These are phyloP conservation scores for Zanthoxylum bungeanum DNA, from an alignment of 345 rosid species.

Conservation along the genomic window DNA sequence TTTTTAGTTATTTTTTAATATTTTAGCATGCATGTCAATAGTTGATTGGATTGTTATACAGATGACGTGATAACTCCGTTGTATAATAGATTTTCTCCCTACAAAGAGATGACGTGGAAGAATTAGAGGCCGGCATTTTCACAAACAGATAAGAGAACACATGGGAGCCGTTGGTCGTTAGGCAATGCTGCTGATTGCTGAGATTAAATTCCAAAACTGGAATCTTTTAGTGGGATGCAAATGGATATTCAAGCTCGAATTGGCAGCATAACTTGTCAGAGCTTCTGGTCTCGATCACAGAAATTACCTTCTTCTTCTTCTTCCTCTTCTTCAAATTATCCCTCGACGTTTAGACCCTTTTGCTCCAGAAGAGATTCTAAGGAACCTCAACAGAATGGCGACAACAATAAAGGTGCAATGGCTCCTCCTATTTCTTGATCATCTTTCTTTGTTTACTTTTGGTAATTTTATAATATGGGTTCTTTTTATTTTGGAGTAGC, in stretches of 20 bases:
- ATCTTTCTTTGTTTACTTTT: neutral
- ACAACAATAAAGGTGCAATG: constrained; percentile 24
- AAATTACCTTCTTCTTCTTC: constrained; percentile 8
- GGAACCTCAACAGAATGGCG: constrained; percentile 36
- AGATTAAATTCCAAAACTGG: neutral
- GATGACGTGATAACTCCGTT: too few relatives aligned
- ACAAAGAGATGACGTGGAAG: constrained; percentile 15
- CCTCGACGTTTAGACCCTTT: constrained; percentile 25
- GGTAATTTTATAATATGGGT: neutral
- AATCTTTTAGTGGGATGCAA: constrained; percentile 16
- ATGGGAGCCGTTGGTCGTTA: neutral
- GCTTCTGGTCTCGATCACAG: constrained; percentile 6
- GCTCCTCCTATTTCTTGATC: neutral
- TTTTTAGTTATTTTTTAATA: too few relatives aligned
- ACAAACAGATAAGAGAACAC: constrained; percentile 15
- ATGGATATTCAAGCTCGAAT: constrained; percentile 49
- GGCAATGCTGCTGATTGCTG: neutral
- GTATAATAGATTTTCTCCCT: too few relatives aligned
- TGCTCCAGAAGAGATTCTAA: constrained; percentile 40
- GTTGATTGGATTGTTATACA: too few relatives aligned
- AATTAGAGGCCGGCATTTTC: constrained; percentile 9
- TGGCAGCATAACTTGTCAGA: constrained; percentile 17
- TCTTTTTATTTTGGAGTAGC: neutral
- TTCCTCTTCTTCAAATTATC: neutral
- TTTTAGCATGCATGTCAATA: too few relatives aligned